Base-by-base conservation (phyloP, 2,329 filamentous ascomycete genomes). In the Rutstroemia sp. region DNA sequence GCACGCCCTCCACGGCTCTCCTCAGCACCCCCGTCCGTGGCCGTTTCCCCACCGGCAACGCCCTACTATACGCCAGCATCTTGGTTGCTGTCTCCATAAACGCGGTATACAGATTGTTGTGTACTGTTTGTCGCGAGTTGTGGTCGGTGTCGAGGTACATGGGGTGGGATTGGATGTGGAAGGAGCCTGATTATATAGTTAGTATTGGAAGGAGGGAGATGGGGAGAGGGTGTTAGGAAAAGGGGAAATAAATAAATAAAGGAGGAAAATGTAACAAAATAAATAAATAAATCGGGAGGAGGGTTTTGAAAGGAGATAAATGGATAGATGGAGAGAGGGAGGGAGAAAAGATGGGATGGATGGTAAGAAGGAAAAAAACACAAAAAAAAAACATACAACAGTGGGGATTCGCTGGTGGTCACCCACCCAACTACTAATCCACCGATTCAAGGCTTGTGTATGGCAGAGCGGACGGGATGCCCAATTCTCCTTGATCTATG, bases 61-160 rank as follows among this genome's bases (percentile, higher is more conserved):
- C 84, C 7, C 77, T 74, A 6, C 74, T 69, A 62, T 86, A 86
- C 0, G 78, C 79, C 78, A 78, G 83, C 74, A 81, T 81, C 73
- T 92, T 95, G 73, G 82, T 83, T 8, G 89, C 91, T 6, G 88
- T 84, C 69, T 95, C 89, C 17, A 76, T 66, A 65, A 96, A 92
- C 34, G 83, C 84, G n/a, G 79, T 78, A 65, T 86, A 81, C 3
- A 96, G 74, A 63, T 94, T 95, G n/a, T 73, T 71, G 4, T 92
- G 75, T 12, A 94, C 87, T 0, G 84, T 88, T 4, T 69, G 63
- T 7, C 79, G 68, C 3, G 83, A 81, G 73, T 97, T 97, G 74
- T 92, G 85, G 3, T 77, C 72, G 4, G 88, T 88, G 69, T 95
- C 90, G 64, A 89, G 86, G 69, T 90, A 88, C 84, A 95, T 92